Evolutionary conservation across 768 basidiomycete species (phyloP).

Genomic region (Glaciozyma martinii): DNA sequence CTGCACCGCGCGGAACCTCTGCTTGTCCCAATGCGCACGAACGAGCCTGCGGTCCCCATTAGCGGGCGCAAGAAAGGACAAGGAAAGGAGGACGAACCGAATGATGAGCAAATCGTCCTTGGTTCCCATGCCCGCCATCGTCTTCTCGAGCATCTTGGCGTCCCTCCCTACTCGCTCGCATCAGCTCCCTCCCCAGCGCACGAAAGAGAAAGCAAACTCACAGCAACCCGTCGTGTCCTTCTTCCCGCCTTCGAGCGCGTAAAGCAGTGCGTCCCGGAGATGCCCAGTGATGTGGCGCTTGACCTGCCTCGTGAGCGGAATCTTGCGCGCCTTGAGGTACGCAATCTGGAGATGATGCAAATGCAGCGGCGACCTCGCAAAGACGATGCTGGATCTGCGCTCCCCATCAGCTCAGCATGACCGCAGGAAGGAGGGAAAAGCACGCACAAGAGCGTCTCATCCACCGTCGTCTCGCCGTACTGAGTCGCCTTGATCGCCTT

Average conservation of each 20-base stretch:
- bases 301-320: not conserved
- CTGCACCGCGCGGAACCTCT: not conserved
- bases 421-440: not conserved
- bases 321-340: not conserved
- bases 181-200: not conserved
- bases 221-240: constrained; percentile 1
- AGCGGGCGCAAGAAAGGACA: not conserved
- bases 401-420: not conserved
- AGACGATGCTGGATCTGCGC: not conserved
- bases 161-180: not conserved
- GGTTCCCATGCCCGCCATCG: not conserved
- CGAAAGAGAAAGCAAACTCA: not conserved
- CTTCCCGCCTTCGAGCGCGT: not conserved
- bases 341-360: not conserved
- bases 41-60: not conserved
- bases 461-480: no score
- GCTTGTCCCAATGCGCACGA: not conserved
- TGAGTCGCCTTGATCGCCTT: no score
- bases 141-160: constrained; percentile 2
- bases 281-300: not conserved
- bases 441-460: no score
- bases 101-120: not conserved
- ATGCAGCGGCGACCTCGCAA: not conserved
- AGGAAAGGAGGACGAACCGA: not conserved
- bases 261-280: not conserved